These are phyloP conservation scores for Tylopilus balloui DNA, from an alignment of 768 basidiomycete genomes.

Conservation along the genomic window DNA sequence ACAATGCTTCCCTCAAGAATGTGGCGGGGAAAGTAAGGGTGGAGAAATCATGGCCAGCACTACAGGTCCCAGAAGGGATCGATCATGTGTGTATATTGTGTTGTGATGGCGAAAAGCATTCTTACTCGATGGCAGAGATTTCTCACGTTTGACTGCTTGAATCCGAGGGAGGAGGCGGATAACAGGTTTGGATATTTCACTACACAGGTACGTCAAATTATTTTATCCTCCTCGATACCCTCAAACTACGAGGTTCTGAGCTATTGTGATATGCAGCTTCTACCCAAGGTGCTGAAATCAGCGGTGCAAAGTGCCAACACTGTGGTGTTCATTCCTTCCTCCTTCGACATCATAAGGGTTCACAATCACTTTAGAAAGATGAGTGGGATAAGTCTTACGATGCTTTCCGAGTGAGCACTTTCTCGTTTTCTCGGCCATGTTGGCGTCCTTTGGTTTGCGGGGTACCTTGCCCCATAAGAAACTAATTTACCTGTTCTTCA, in stretches of 20 bases:
- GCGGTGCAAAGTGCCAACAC: conserved; percentile 91
- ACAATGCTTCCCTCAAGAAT: conserved; percentile 71
- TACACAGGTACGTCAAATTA: conserved; percentile 54
- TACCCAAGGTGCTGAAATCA: conserved; percentile 82
- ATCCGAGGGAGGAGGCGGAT: conserved; percentile 75
- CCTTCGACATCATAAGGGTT: conserved; percentile 93
- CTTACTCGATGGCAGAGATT: conserved; percentile 49
- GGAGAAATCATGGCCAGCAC: conserved; percentile 63
- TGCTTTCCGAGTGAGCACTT: conserved; percentile 79
- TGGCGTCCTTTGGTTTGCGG: not conserved
- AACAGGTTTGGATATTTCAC: conserved; percentile 86
- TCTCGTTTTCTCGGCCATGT: not conserved
- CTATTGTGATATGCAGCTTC: conserved; percentile 44
- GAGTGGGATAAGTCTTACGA: conserved; percentile 64
- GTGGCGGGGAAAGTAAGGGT: conserved; percentile 78
- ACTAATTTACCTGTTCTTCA: not conserved
- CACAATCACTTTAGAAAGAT: conserved; percentile 81
- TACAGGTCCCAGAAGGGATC: conserved; percentile 79
- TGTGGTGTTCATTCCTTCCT: conserved; percentile 86
- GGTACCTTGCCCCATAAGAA: not conserved
- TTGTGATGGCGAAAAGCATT: not conserved
- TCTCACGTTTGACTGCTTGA: conserved; percentile 65
- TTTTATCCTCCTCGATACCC: not conserved
- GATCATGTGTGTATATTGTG: conserved; percentile 53
- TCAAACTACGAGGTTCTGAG: not conserved